Percentiles rank a stretch among this genome's conserved stretches.
Conservation (phyloP, 345 rosid genomes). For the Microcos paniculata region DNA sequence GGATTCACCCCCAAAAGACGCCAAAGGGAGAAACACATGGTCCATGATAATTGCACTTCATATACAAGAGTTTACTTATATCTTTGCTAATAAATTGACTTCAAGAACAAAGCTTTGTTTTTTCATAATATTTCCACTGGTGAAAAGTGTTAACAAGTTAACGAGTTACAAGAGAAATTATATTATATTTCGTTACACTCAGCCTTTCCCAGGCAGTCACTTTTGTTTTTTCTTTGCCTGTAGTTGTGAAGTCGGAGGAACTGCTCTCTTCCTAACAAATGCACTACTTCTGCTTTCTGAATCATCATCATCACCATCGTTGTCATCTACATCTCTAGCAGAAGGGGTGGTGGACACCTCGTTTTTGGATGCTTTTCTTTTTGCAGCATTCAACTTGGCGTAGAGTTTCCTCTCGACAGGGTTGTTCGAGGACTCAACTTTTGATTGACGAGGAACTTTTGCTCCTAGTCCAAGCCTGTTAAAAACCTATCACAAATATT, state of each 20-base stretch:
- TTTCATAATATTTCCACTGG: not conserved
- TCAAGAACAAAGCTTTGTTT: not conserved
- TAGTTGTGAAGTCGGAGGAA: slow-evolving; percentile 22
- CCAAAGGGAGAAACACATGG: not conserved
- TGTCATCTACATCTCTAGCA: slow-evolving; percentile 19
- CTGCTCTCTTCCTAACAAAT: slow-evolving; percentile 34
- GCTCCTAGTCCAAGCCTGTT: slow-evolving; percentile 72
- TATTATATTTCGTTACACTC: not conserved
- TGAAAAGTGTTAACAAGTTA: not conserved
- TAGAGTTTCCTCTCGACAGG: slow-evolving; percentile 57
- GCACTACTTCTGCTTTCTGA: slow-evolving; percentile 41
- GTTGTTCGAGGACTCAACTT: slow-evolving; percentile 39
- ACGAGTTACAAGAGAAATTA: not conserved
- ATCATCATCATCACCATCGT: slow-evolving; percentile 39
- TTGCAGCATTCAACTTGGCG: slow-evolving; percentile 58
- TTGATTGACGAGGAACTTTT: slow-evolving; percentile 36
- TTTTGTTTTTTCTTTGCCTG: slow-evolving; percentile 10
- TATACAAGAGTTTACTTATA: not conserved
- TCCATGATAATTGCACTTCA: not conserved
- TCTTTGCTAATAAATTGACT: not conserved
- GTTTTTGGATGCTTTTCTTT: slow-evolving; percentile 43
- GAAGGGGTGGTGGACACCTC: slow-evolving; percentile 21
- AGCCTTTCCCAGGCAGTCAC: not conserved
- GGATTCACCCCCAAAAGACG: not conserved
- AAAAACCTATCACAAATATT: not conserved